Evolutionary conservation across 768 basidiomycete species (phyloP).

Genomic region (Kwoniella dejecticola): DNA sequence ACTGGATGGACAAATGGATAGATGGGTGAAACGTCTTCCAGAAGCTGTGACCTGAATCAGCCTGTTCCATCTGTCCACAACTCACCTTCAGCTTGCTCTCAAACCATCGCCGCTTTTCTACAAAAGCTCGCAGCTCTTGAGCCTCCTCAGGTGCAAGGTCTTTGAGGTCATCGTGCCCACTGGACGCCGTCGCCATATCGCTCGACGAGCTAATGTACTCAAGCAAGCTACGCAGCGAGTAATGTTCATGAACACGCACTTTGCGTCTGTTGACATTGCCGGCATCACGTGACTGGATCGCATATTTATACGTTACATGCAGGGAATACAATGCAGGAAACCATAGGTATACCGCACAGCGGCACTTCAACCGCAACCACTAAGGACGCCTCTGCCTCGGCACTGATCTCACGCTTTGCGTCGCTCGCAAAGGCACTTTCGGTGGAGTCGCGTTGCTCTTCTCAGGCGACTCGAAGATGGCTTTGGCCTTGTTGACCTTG

Average conservation of each 20-base stretch:
- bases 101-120: slow-evolving; percentile 48
- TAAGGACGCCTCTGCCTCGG: slow-evolving; percentile 15
- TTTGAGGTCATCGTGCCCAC: slow-evolving; percentile 26
- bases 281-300: slow-evolving; percentile 3
- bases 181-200: no score
- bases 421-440: slow-evolving; percentile 7
- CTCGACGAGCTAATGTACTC: no score
- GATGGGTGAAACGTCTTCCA: slow-evolving; percentile 32
- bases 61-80: background rate
- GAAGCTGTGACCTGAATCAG: slow-evolving; percentile 23
- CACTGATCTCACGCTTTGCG: slow-evolving; percentile 17
- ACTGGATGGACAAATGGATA: slow-evolving; percentile 42
- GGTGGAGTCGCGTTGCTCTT: slow-evolving; percentile 18
- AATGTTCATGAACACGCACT: no score
- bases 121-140: slow-evolving; percentile 36
- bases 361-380: background rate
- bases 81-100: slow-evolving; percentile 42
- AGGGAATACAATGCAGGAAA: slow-evolving; percentile 8
- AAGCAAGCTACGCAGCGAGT: no score
- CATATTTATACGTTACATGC: background rate
- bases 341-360: slow-evolving; percentile 2
- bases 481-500: slow-evolving; percentile 27
- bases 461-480: slow-evolving; percentile 30
- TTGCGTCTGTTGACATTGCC: background rate
- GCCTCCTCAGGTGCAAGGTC: slow-evolving; percentile 43